phyloP scores from a whole-genome alignment of 1,284 basidiomycete genomes.

The Cutaneotrichosporon cavernicola region DNA sequence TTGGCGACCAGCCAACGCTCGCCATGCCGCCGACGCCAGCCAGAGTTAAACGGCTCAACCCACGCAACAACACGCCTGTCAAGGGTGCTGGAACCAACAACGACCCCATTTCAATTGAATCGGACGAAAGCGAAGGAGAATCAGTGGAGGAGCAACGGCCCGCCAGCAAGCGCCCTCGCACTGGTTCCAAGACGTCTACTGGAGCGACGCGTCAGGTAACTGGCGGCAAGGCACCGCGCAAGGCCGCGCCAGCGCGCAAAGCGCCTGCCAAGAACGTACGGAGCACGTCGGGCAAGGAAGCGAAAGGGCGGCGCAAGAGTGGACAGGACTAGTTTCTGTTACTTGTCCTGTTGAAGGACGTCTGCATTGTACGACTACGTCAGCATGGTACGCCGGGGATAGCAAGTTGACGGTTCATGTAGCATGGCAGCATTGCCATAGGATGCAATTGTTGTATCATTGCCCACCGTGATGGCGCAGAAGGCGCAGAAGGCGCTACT shows the following conservation, averaged over 20 bases:
- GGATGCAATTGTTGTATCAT: slow-evolving; percentile 2
- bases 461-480: not conserved
- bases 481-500: not conserved
- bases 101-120: slow-evolving; percentile 43
- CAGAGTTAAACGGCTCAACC: slow-evolving; percentile 13
- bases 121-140: slow-evolving; percentile 28
- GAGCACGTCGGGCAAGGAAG: slow-evolving; percentile 12
- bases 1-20: slow-evolving; percentile 15
- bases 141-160: slow-evolving; percentile 22
- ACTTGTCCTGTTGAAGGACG: not conserved
- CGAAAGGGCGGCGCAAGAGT: slow-evolving; percentile 16
- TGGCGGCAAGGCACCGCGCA: slow-evolving; percentile 29
- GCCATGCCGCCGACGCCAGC: slow-evolving; percentile 19
- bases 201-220: slow-evolving; percentile 25
- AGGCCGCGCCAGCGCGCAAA: slow-evolving; percentile 15
- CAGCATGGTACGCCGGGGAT: not conserved
- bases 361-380: not conserved
- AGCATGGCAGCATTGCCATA: not conserved
- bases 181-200: slow-evolving; percentile 22
- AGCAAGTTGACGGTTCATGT: not conserved
- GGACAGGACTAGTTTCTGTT: slow-evolving; percentile 2
- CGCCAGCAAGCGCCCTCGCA: slow-evolving; percentile 26
- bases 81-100: slow-evolving; percentile 31
- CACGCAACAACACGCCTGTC: slow-evolving; percentile 13
- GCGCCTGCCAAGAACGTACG: slow-evolving; percentile 11